phyloP scores from a whole-genome alignment of 1,139 yeast species.

The Saccharomyces hybrid region DNA sequence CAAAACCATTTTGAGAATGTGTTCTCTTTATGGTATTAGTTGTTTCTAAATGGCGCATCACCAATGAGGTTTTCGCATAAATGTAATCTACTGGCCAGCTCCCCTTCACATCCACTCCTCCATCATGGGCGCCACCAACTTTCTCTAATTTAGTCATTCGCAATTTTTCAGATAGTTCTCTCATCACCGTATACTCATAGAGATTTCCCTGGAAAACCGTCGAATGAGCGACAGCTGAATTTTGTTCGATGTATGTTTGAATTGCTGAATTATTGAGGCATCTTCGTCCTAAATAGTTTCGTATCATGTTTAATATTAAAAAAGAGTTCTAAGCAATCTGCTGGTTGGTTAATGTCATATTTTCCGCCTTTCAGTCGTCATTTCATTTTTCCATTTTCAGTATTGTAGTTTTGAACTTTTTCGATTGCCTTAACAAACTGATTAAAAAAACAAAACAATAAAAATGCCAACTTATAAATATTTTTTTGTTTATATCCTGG shows the following conservation, averaged over 20 bases:
- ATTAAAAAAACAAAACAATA: background rate
- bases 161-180: constrained; percentile 39
- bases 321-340: background rate
- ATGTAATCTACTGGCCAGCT: constrained; percentile 43
- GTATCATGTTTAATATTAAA: background rate
- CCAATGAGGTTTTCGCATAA: constrained; percentile 7
- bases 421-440: background rate
- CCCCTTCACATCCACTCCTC: constrained; percentile 64
- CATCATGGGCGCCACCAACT: constrained; percentile 66
- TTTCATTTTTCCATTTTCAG: constrained; percentile 3
- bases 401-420: background rate
- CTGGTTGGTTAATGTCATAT: constrained; percentile 4
- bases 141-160: constrained; percentile 35
- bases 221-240: constrained; percentile 29
- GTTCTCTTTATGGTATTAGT: constrained; percentile 10
- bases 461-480: background rate
- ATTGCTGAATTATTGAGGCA: constrained; percentile 13
- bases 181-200: constrained; percentile 53
- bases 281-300: constrained; percentile 3
- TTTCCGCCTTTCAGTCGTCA: background rate
- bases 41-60: background rate
- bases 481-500: background rate
- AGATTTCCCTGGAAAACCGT: constrained; percentile 61
- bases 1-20: constrained; percentile 30
- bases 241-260: constrained; percentile 15